These are phyloP conservation scores for Leccinum pseudoinsigne DNA, from an alignment of 1,284 basidiomycete genomes.

Conservation along the genomic window DNA sequence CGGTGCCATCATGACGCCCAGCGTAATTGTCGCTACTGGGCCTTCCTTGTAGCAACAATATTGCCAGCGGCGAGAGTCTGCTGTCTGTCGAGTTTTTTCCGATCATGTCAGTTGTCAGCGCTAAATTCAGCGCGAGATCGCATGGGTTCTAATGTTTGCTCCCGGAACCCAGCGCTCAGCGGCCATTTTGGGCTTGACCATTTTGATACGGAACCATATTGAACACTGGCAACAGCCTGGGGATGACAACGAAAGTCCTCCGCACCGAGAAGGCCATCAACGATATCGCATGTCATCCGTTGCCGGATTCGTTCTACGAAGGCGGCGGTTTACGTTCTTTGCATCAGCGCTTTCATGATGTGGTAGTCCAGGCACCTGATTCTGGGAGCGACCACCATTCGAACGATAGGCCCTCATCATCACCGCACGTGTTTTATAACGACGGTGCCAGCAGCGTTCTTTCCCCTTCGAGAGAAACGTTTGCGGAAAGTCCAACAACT, in stretches of 20 bases:
- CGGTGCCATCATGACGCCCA: not conserved
- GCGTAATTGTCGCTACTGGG: not conserved
- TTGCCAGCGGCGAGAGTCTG: not conserved
- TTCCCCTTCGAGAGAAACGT: slow-evolving; percentile 21
- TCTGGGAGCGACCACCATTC: slow-evolving; percentile 64
- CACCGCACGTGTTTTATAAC: slow-evolving; percentile 13
- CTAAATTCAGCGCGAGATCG: not conserved
- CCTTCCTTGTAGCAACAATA: not conserved
- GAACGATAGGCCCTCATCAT: slow-evolving; percentile 30
- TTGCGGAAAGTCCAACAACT: slow-evolving; percentile 27
- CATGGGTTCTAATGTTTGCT: not conserved
- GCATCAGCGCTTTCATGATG: slow-evolving; percentile 79
- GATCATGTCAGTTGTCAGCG: not conserved
- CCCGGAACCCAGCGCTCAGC: not conserved
- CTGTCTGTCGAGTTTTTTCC: not conserved
- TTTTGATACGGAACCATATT: not conserved
- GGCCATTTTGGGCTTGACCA: not conserved
- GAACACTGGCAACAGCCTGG: slow-evolving; percentile 46
- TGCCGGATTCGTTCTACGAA: slow-evolving; percentile 91
- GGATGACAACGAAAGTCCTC: slow-evolving; percentile 93
- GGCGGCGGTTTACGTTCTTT: slow-evolving; percentile 90
- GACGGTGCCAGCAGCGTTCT: slow-evolving; percentile 10
- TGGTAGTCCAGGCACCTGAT: slow-evolving; percentile 45
- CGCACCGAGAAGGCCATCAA: slow-evolving; percentile 97
- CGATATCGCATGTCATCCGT: slow-evolving; percentile 92